phyloP scores from a whole-genome alignment of 2,329 filamentous ascomycete species.

The Paraphaeosphaeria sporulosa region DNA sequence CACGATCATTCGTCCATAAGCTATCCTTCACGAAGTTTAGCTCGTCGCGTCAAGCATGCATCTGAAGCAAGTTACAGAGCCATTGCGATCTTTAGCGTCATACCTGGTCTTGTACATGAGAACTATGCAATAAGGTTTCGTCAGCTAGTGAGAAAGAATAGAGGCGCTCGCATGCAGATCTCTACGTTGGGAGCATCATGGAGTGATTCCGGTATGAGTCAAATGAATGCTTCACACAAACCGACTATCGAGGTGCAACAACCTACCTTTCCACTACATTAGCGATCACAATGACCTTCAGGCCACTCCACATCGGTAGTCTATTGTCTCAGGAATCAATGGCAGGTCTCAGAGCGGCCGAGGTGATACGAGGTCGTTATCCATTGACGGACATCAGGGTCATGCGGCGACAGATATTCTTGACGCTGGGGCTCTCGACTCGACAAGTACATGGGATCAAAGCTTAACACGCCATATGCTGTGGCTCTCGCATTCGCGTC shows the following conservation, averaged over 20 bases:
- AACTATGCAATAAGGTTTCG: background rate
- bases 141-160: background rate
- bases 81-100: background rate
- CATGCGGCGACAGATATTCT: background rate
- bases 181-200: background rate
- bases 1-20: background rate
- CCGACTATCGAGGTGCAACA: background rate
- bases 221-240: background rate
- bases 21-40: background rate
- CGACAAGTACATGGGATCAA: background rate
- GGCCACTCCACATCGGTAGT: background rate
- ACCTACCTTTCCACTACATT: background rate
- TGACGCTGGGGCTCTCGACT: background rate
- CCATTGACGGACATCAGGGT: background rate
- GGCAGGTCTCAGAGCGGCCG: background rate
- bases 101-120: background rate
- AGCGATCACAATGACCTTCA: background rate
- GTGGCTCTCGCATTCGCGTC: background rate
- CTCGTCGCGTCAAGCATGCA: background rate
- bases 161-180: background rate
- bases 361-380: background rate
- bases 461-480: background rate
- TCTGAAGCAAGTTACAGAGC: background rate
- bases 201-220: background rate
- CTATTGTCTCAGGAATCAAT: background rate